Base-by-base conservation (phyloP, 2,329 filamentous ascomycete species). In the Sarocladiaceae sp. region DNA sequence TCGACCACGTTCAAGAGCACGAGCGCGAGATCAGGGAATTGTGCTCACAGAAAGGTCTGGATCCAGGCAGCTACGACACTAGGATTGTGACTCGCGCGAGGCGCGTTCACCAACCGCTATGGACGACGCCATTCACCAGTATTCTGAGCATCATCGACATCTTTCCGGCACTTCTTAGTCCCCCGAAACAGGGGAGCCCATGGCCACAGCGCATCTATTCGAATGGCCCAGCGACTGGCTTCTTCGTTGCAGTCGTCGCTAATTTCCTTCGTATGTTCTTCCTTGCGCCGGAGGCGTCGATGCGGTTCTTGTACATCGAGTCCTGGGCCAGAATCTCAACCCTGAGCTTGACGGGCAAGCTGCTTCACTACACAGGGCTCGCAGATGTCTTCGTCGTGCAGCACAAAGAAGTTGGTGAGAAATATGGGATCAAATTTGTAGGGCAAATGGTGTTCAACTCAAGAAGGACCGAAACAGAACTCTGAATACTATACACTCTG, bases 161-260 rank as follows among this genome's bases (percentile, higher is more conserved):
- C 54, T 69, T 87, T 22, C 69, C 68, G 1, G 74, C 84, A 2
- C 71, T 94, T 37, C 65, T 62, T 51, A 67, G 54, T 23, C 70
- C 56, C n/a, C 64, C 63, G 7, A 3, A 13, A 17, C 5, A 18
- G 12, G 31, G 18, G 4, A 37, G 20, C 22, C 10, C 31, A 5
- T 37, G 33, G 29, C 47, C 47, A 10, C 47, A 50, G 18, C 47
- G 93, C 2, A 86, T 97, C 51, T 72, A 95, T 51, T 90, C 87
- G 50, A 97, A 97, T 63, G 93, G 93, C 0, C 93, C 93, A 0
- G 93, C 87, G 0, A 96, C 90, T 0, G 90, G 86, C 1, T 90
- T 96, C 55, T 85, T 96, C 31, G 75, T 96, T 46, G 78, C 76
- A 2, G 50, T 81, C 2, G 71, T 72, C 0, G 78, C 75, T 0